phyloP scores from a whole-genome alignment of 106 monocot genomes.

The Allium sativum region DNA sequence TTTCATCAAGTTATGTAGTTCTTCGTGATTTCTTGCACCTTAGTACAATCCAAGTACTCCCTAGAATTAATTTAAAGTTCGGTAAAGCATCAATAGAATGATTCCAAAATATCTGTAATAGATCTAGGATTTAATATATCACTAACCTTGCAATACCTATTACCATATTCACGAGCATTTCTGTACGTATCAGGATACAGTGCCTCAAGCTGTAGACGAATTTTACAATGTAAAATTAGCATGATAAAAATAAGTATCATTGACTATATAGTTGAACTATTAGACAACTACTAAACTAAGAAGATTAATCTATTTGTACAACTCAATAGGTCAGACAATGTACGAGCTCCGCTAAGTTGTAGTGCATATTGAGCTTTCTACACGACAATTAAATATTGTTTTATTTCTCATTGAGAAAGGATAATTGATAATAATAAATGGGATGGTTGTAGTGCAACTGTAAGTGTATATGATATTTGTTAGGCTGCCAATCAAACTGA shows the following conservation, averaged over 20 bases:
- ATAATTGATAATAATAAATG: too few relatives aligned
- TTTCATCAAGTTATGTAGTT: constrained; percentile 95
- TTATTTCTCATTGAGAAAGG: too few relatives aligned
- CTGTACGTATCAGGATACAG: constrained; percentile 81
- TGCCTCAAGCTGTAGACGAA: constrained; percentile 61
- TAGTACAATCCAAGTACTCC: constrained; percentile 84
- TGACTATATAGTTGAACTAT: background rate
- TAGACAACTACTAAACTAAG: background rate
- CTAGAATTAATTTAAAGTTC: constrained; percentile 21
- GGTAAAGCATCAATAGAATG: background rate
- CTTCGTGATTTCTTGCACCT: constrained; percentile 96
- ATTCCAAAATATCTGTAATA: too few relatives aligned
- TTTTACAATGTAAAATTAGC: background rate
- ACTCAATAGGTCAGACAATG: constrained; percentile 93
- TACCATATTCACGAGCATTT: constrained; percentile 89
- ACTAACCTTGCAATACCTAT: constrained; percentile 90
- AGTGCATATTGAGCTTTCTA: constrained; percentile 75
- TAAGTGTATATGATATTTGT: too few relatives aligned
- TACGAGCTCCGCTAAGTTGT: constrained; percentile 88
- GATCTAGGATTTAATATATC: too few relatives aligned
- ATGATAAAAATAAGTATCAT: background rate
- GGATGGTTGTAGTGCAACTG: too few relatives aligned
- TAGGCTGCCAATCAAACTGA: too few relatives aligned
- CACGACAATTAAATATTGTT: too few relatives aligned
- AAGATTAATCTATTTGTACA: constrained; percentile 71